A percentile compares a stretch with the other conserved stretches of the same genome.
Conservation (phyloP, 345 rosid species). For the Erodium maritimum region DNA sequence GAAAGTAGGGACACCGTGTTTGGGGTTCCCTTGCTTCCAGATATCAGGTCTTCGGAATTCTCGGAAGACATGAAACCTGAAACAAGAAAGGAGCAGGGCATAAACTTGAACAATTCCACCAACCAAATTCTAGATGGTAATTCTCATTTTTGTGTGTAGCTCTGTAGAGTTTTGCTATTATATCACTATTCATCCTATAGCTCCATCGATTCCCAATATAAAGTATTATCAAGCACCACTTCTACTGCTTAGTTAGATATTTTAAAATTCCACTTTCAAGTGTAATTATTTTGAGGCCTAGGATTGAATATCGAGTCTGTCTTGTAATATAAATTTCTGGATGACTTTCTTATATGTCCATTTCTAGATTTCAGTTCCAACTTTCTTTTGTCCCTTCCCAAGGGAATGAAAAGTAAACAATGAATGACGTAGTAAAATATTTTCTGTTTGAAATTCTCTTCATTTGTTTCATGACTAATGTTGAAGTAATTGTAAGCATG, state of each 20-base stretch:
- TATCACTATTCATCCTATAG: background rate
- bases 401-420: no score
- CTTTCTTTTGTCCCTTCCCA: no score
- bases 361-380: no score
- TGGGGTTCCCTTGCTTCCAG: slow-evolving; percentile 43
- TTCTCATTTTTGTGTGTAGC: slow-evolving; percentile 2
- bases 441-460: background rate
- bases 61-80: slow-evolving; percentile 26
- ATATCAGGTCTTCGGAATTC: slow-evolving; percentile 18
- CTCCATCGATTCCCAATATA: background rate
- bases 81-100: slow-evolving; percentile 15
- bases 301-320: no score
- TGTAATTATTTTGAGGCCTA: no score
- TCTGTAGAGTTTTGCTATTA: background rate
- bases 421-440: background rate
- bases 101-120: slow-evolving; percentile 21
- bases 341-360: no score
- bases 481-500: background rate
- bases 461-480: background rate
- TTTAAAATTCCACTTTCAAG: no score
- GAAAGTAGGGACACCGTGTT: slow-evolving; percentile 12
- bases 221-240: background rate
- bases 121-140: slow-evolving; percentile 25
- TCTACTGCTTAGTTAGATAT: no score
- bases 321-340: no score